Evolutionary conservation across 441 rosid species (phyloP).

Genomic region (Gossypium aridum): DNA sequence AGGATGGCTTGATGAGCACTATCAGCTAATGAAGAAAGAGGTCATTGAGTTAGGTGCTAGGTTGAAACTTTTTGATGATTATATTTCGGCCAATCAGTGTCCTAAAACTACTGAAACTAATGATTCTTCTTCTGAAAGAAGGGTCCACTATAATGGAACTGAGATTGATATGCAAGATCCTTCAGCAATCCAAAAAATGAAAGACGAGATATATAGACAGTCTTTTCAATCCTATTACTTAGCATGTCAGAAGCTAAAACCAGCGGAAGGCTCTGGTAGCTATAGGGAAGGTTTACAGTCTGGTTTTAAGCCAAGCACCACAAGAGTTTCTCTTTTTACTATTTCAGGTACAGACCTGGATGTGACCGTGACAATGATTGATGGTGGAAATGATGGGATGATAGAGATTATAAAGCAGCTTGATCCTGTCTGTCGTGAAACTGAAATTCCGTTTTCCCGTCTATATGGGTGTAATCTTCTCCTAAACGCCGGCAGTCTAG

Average conservation of each 20-base stretch:
- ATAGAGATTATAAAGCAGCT: slow-evolving; percentile 78
- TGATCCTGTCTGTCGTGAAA: slow-evolving; percentile 75
- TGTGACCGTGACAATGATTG: slow-evolving; percentile 68
- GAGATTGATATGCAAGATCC: slow-evolving; percentile 67
- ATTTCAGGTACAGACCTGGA: slow-evolving; percentile 84
- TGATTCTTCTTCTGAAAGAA: slow-evolving; percentile 47
- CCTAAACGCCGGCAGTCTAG: slow-evolving; percentile 56
- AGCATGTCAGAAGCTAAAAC: slow-evolving; percentile 77
- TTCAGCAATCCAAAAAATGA: slow-evolving; percentile 44
- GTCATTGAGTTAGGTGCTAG: slow-evolving; percentile 91
- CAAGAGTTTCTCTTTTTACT: slow-evolving; percentile 74
- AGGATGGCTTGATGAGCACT: slow-evolving; percentile 99
- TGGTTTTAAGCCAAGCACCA: slow-evolving; percentile 78
- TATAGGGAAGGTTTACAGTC: slow-evolving; percentile 79
- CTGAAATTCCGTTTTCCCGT: slow-evolving; percentile 85
- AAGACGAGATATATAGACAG: slow-evolving; percentile 64
- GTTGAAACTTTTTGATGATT: slow-evolving; percentile 76
- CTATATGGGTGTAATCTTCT: slow-evolving; percentile 77
- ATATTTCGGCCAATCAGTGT: slow-evolving; percentile 36
- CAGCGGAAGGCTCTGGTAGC: slow-evolving; percentile 86
- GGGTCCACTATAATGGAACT: slow-evolving; percentile 46
- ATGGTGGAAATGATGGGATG: slow-evolving; percentile 92
- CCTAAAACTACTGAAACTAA: slow-evolving; percentile 50
- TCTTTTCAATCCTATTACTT: slow-evolving; percentile 80
- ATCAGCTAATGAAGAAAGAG: slow-evolving; percentile 73